Percentiles rank a stretch among this genome's conserved stretches.
phyloP scores from a whole-genome alignment of 148 eudicot genomes.

The Chenopodium formosanum region DNA sequence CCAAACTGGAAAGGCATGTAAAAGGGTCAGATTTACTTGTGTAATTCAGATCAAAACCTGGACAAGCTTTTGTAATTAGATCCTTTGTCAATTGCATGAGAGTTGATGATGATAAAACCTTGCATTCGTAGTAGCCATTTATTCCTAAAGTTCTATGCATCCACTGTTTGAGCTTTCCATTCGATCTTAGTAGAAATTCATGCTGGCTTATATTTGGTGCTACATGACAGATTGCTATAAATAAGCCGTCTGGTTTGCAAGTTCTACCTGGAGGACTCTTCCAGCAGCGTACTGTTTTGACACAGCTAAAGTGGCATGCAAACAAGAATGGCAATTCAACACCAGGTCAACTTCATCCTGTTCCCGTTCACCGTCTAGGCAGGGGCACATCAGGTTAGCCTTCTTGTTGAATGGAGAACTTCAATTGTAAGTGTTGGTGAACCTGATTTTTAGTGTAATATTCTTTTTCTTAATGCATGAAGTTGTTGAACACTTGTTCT shows the following conservation, averaged over 20 bases:
- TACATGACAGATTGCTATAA: conserved; percentile 57
- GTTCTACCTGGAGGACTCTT: conserved; percentile 93
- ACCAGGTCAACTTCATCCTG: conserved; percentile 52
- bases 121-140: neutral
- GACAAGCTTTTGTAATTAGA: neutral
- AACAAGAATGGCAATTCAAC: conserved; percentile 29
- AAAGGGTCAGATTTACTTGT: neutral
- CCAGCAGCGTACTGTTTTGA: conserved; percentile 93
- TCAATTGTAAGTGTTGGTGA: neutral
- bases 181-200: conserved; percentile 4
- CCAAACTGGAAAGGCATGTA: neutral
- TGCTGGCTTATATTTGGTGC: conserved; percentile 1
- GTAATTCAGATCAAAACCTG: neutral
- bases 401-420: neutral
- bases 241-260: conserved; percentile 90
- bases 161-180: neutral
- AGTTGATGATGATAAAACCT: neutral
- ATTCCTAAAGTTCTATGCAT: neutral
- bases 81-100: neutral
- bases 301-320: conserved; percentile 72
- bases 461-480: neutral
- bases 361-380: conserved; percentile 95
- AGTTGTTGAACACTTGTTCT: neutral
- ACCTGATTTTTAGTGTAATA: neutral
- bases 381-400: conserved; percentile 93